Conservation (phyloP, 176 grass and related monocot species). For the Avena sativa region DNA sequence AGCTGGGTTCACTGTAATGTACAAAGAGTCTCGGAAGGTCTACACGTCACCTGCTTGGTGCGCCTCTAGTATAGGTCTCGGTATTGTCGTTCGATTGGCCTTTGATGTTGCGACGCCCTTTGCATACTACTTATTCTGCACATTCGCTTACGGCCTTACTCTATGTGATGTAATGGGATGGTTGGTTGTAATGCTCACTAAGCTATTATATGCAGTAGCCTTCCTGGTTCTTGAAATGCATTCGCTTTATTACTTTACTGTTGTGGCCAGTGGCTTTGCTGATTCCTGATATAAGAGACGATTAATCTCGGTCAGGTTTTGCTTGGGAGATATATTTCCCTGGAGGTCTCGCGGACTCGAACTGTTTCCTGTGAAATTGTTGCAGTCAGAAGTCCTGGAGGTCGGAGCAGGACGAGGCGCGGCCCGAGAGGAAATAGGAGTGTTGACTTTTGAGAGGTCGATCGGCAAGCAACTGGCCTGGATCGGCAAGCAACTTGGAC, state of each 20-base stretch:
- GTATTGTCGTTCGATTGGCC: conserved; percentile 30
- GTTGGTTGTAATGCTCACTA: background rate
- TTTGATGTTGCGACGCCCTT: conserved; percentile 20
- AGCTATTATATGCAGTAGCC: background rate
- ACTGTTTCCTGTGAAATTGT: too few relatives aligned
- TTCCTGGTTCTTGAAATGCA: background rate
- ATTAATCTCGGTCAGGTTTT: too few relatives aligned
- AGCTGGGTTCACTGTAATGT: conserved; percentile 28
- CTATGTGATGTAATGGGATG: background rate
- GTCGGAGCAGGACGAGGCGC: too few relatives aligned
- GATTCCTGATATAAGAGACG: too few relatives aligned
- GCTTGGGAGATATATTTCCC: too few relatives aligned
- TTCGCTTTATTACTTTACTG: background rate
- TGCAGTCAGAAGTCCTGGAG: too few relatives aligned
- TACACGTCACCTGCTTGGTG: conserved; percentile 39
- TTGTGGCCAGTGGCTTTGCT: too few relatives aligned
- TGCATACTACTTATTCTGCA: background rate
- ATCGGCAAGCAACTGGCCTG: too few relatives aligned
- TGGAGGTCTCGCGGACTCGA: too few relatives aligned
- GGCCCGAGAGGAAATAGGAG: too few relatives aligned
- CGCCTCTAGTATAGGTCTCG: conserved; percentile 26
- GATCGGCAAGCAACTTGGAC: too few relatives aligned
- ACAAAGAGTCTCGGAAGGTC: conserved; percentile 31
- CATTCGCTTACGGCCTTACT: background rate
- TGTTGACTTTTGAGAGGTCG: too few relatives aligned